Evolutionary conservation across 2,329 filamentous ascomycete species (phyloP), one percentile per base, ranked within the genome.

Genomic region (Chalaropsis thielavioides): DNA sequence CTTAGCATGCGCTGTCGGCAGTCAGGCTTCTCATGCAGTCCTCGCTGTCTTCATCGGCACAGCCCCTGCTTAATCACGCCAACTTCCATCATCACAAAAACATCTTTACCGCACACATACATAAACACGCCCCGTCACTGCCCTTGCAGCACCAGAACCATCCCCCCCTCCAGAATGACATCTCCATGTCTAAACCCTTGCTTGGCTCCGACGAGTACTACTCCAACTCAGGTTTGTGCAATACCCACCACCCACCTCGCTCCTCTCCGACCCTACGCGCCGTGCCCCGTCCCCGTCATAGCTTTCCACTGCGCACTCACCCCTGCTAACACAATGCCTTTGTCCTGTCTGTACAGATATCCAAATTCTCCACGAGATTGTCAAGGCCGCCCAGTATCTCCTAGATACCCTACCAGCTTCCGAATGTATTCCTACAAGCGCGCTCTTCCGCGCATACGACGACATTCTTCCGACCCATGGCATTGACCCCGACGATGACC

Each of bases 361-460:
- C 73, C 81, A 83, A 68, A 80, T 90, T 68, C 80, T 96, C 66
- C 87, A 90, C 74, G 81, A 87, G 66, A 89, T 96, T 71, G 85
- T 95, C 71, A 78, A 79, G 67, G 80, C 81, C 70, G 91, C 89
- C 54, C 84, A 92, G 75, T 77, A 82, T 49, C 80, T 88, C 38
- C 79, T 84, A 63, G 76, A 81, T 58, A 75, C 74, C 11, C 76
- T 83, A 1, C 78, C 83, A 0, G 81, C 85, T 65, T 80, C 80
- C 61, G 82, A 87, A 70, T 81, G 82, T 64, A 79, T 88, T 24
- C 86, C 89, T 2, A 90, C 87, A 66, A 85, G 85, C 71, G 89
- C 90, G 10, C 81, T 96, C 19, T 95, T 95, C 75, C 80, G 81
- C 63, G 89, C 90, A 38, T 95, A 95, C 72, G 87, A 94, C 71